phyloP scores from a whole-genome alignment of 2,329 filamentous ascomycete genomes.

The Fusarium buharicum region DNA sequence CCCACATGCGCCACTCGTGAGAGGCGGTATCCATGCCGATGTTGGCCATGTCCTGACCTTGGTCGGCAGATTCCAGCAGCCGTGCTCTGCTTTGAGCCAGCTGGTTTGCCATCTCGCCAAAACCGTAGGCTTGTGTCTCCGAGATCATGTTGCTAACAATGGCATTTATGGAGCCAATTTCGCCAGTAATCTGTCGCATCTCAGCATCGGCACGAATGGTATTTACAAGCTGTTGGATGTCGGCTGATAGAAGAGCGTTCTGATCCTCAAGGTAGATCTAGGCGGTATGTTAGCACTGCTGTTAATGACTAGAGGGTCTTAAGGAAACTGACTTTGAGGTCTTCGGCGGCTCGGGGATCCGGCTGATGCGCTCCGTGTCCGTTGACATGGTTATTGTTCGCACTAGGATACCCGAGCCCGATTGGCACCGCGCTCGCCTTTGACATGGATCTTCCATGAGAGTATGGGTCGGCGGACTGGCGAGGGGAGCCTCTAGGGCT shows the following conservation, averaged over 20 bases:
- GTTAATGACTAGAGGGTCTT: background rate
- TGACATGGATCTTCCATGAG: slow-evolving; percentile 44
- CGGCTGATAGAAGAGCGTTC: slow-evolving; percentile 79
- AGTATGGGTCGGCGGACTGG: slow-evolving; percentile 62
- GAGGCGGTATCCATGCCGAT: slow-evolving; percentile 60
- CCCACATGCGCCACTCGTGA: slow-evolving; percentile 71
- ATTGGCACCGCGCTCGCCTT: slow-evolving; percentile 50
- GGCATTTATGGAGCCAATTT: slow-evolving; percentile 75
- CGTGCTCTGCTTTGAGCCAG: slow-evolving; percentile 72
- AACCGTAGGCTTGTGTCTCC: slow-evolving; percentile 69
- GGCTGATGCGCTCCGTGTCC: slow-evolving; percentile 53
- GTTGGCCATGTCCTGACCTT: slow-evolving; percentile 68
- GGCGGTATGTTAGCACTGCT: slow-evolving; percentile 9
- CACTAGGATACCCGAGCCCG: slow-evolving; percentile 50
- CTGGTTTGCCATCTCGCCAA: slow-evolving; percentile 63
- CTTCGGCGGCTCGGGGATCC: slow-evolving; percentile 57
- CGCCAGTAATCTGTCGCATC: slow-evolving; percentile 72
- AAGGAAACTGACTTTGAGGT: slow-evolving; percentile 57
- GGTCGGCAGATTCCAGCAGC: slow-evolving; percentile 71
- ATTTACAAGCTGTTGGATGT: slow-evolving; percentile 82
- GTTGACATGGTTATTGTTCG: slow-evolving; percentile 53
- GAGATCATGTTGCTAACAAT: slow-evolving; percentile 76
- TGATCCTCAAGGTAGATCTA: slow-evolving; percentile 85
- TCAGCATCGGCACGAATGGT: slow-evolving; percentile 73
- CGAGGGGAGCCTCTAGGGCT: slow-evolving; percentile 77